Conservation (phyloP, 352 stramenopile genomes). For the Globisporangium yorkense region DNA sequence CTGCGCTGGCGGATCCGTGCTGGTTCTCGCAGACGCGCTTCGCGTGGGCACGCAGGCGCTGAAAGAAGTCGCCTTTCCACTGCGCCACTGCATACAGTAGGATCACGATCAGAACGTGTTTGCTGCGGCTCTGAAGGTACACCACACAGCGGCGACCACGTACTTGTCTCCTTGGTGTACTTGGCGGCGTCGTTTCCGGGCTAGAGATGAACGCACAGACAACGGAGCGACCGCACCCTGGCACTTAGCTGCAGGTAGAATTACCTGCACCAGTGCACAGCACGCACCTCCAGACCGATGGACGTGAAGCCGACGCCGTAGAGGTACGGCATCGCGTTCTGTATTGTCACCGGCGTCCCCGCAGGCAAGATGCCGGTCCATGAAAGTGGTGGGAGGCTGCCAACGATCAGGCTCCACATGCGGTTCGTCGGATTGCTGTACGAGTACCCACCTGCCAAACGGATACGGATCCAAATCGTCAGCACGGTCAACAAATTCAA, state of each 20-base stretch:
- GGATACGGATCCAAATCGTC: slow-evolving; percentile 6
- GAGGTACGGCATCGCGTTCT: slow-evolving; percentile 64
- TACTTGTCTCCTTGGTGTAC: slow-evolving; percentile 71
- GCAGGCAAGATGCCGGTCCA: slow-evolving; percentile 63
- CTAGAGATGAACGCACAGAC: slow-evolving; percentile 15
- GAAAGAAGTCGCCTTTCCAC: slow-evolving; percentile 61
- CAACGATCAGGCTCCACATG: slow-evolving; percentile 85
- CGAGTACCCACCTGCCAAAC: slow-evolving; percentile 7
- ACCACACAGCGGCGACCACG: slow-evolving; percentile 3
- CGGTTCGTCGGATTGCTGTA: slow-evolving; percentile 84
- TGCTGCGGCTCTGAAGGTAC: not conserved
- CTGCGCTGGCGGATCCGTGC: slow-evolving; percentile 8
- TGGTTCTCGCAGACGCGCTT: slow-evolving; percentile 43
- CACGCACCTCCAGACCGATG: slow-evolving; percentile 66
- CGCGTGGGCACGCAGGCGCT: slow-evolving; percentile 45
- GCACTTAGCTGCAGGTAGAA: too few species aligned
- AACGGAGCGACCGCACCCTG: not conserved
- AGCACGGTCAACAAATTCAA: slow-evolving; percentile 18
- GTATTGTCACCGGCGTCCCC: slow-evolving; percentile 47
- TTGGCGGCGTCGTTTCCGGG: slow-evolving; percentile 81
- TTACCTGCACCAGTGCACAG: too few species aligned
- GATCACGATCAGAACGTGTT: not conserved
- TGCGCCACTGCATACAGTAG: slow-evolving; percentile 31
- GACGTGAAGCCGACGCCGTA: slow-evolving; percentile 78
- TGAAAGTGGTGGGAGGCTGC: slow-evolving; percentile 37